Base-by-base conservation (phyloP, 441 rosid species). In the Arabidopsis hybrid region DNA sequence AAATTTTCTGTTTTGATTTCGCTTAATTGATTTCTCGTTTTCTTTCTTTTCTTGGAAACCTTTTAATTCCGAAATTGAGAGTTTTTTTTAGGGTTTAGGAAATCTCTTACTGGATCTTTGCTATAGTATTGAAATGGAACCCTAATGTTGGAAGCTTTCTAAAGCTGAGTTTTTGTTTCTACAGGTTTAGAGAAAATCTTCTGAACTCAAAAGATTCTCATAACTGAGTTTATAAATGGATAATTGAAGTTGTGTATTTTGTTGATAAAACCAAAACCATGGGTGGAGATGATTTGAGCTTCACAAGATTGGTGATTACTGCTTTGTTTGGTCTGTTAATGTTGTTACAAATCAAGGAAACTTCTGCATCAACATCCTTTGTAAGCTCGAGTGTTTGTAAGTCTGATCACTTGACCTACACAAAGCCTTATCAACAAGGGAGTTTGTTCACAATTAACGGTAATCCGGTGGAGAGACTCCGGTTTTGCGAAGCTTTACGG, bases 371-470 rank as follows among this genome's bases (percentile, higher is more conserved):
- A 36, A 72, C 80, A 61, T 51, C 82, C 18, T 65, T 67, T 60
- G 75, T 84, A 61, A 80, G 87, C 61, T 83, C 87, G 0, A 86
- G 75, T 78, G 77, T 82, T 71, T 91, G 96, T 64, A 83, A 85
- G 1, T 68, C 79, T 60, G 88, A 83, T 79, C 88, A 71, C 71
- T 77, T 92, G 13, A 83, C 82, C 14, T 83, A 81, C 76, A 78
- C 80, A 40, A 82, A 71, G 73, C 69, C 67, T 62, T 49, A 78
- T 36, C 90, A 83, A 39, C 85, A 82, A 57, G 65, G 51, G 77
- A 31, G 8, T 38, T 61, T 83, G 73, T 83, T 87, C 81, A 86
- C 78, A 49, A 73, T 95, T 47, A 88, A 95, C 32, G 95, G 93
- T 16, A 80, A 79, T 72, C 72, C 57, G 2, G 94, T 87, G 46